Conservation (phyloP, 345 rosid species). For the Populus euphratica region DNA sequence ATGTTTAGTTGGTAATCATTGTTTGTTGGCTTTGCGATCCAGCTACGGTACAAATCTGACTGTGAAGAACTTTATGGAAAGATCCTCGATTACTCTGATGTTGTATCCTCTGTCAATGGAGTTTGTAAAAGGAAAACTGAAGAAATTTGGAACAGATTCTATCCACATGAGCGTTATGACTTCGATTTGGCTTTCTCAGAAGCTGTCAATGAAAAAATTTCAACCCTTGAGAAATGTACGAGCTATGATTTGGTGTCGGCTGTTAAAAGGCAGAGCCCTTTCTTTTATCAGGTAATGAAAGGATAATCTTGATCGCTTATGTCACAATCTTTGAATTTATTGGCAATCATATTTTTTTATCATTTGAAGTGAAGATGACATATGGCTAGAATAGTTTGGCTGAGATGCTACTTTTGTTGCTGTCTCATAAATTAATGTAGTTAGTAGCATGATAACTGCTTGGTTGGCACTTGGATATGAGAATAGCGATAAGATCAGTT, state of each 20-base stretch:
- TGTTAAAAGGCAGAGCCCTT: conserved; percentile 84
- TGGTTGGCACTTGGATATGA: neutral
- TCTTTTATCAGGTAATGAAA: conserved; percentile 71
- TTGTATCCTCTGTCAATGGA: conserved; percentile 60
- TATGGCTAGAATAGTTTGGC: neutral
- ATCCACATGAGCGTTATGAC: conserved; percentile 68
- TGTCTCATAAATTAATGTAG: neutral
- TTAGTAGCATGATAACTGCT: neutral
- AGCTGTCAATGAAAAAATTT: conserved; percentile 31
- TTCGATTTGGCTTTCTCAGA: conserved; percentile 43
- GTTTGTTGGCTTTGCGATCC: conserved; percentile 22
- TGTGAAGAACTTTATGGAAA: conserved; percentile 71
- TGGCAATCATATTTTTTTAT: neutral
- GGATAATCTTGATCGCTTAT: neutral
- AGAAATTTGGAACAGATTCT: conserved; percentile 63
- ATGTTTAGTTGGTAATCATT: conserved; percentile 2
- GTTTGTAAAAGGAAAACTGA: conserved; percentile 43
- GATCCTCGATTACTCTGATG: conserved; percentile 56
- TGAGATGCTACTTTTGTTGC: neutral
- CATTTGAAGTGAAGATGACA: neutral
- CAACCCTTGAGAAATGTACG: conserved; percentile 49
- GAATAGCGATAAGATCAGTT: neutral
- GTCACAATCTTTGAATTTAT: neutral
- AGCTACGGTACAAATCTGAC: conserved; percentile 79
- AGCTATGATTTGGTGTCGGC: conserved; percentile 82